Percentiles rank a stretch among this genome's conserved stretches.
Conservation (phyloP, 257 asterid species). For the Solanum tarijense region DNA sequence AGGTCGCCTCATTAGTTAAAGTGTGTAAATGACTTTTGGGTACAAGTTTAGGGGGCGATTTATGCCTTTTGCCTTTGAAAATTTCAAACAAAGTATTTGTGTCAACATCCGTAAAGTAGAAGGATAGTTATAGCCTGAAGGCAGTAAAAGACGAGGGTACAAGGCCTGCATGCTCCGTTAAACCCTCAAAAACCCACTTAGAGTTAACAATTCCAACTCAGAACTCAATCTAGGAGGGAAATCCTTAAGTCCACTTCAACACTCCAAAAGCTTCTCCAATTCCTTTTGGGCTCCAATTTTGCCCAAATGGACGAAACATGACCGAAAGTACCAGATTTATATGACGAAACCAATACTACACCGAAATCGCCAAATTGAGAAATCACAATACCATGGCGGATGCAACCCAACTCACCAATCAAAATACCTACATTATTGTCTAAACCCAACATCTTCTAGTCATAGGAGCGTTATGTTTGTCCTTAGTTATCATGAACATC, state of each 20-base stretch:
- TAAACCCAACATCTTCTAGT: background rate
- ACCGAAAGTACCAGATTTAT: background rate
- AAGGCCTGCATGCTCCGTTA: background rate
- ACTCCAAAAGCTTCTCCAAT: background rate
- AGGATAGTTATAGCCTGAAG: background rate
- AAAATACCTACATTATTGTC: background rate
- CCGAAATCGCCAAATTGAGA: background rate
- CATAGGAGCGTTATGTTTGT: background rate
- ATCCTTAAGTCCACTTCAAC: background rate
- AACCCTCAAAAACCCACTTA: background rate
- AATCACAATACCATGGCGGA: background rate
- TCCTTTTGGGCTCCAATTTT: background rate
- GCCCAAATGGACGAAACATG: background rate
- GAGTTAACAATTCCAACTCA: background rate
- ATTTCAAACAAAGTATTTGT: too few relatives aligned
- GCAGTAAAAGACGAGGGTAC: background rate
- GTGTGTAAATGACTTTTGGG: too few relatives aligned
- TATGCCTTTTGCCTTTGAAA: too few relatives aligned
- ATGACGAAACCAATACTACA: too few relatives aligned
- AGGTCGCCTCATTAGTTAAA: too few relatives aligned
- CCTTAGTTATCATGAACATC: background rate
- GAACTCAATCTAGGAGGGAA: background rate
- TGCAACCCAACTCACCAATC: background rate
- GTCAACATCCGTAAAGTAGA: background rate
- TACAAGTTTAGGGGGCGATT: too few relatives aligned